phyloP scores from a whole-genome alignment of 345 rosid genomes.

The Salix exigua region DNA sequence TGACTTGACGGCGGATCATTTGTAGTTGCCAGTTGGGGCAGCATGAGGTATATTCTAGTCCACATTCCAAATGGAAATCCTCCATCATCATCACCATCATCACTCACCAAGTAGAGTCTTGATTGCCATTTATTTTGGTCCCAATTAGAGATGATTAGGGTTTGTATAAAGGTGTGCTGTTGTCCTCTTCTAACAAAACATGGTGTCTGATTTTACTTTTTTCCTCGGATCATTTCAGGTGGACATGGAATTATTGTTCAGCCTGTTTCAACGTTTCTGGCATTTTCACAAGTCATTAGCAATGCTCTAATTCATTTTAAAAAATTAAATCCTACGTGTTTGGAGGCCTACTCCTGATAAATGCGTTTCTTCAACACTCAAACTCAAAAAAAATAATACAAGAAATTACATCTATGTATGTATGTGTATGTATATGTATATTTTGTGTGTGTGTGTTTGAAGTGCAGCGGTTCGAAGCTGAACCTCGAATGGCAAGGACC shows the following conservation, averaged over 20 bases:
- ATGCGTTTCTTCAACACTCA: no score
- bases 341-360: no score
- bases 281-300: background rate
- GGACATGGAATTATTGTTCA: background rate
- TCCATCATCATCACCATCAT: slow-evolving; percentile 6
- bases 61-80: slow-evolving; percentile 19
- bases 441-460: no score
- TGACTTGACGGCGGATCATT: slow-evolving; percentile 32
- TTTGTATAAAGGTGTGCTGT: slow-evolving; percentile 11
- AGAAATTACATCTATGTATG: no score
- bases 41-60: background rate
- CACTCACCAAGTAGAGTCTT: slow-evolving; percentile 13
- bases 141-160: slow-evolving; percentile 18
- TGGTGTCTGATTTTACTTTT: slow-evolving; percentile 14
- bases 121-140: slow-evolving; percentile 12
- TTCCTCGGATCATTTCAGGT: background rate
- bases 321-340: background rate
- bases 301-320: background rate
- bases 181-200: slow-evolving; percentile 1
- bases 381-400: no score
- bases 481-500: background rate
- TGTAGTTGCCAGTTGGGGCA: slow-evolving; percentile 8
- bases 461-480: background rate
- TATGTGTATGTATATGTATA: no score
- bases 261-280: background rate